A percentile compares a stretch with the other conserved stretches of the same genome.
Evolutionary conservation across 495 filamentous ascomycete species (phyloP).

Genomic region (Aspergillus nanangensis): DNA sequence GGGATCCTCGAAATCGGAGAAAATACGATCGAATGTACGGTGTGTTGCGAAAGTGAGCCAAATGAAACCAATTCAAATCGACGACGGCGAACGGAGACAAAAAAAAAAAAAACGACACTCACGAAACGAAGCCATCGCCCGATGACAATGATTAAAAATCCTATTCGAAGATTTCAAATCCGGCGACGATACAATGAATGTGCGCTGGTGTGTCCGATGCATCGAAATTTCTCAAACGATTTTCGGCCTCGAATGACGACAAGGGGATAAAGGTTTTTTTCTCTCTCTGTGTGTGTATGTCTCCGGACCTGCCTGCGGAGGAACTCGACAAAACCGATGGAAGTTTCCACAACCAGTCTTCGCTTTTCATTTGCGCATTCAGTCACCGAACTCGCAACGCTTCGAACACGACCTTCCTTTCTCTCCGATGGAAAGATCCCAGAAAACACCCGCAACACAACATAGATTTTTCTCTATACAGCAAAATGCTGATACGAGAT

Average conservation of each 20-base stretch:
- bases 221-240: not conserved
- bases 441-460: not conserved
- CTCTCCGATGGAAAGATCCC: constrained; percentile 12
- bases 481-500: constrained; percentile 24
- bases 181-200: too few relatives aligned
- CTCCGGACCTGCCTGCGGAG: too few relatives aligned
- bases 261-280: not conserved
- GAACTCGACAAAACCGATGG: too few relatives aligned
- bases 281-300: too few relatives aligned
- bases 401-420: not conserved
- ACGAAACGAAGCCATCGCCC: too few relatives aligned
- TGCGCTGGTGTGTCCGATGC: not conserved
- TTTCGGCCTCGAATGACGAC: too few relatives aligned
- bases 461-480: constrained; percentile 2
- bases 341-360: too few relatives aligned
- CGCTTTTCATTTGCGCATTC: not conserved
- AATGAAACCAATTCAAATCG: too few relatives aligned
- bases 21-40: constrained; percentile 7
- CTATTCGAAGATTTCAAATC: too few relatives aligned
- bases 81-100: too few relatives aligned
- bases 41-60: not conserved
- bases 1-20: constrained; percentile 24
- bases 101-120: too few relatives aligned
- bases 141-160: too few relatives aligned
- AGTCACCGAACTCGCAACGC: not conserved